These are phyloP conservation scores for Abelmoschus esculentus DNA, from an alignment of 345 rosid genomes.

Conservation along the genomic window DNA sequence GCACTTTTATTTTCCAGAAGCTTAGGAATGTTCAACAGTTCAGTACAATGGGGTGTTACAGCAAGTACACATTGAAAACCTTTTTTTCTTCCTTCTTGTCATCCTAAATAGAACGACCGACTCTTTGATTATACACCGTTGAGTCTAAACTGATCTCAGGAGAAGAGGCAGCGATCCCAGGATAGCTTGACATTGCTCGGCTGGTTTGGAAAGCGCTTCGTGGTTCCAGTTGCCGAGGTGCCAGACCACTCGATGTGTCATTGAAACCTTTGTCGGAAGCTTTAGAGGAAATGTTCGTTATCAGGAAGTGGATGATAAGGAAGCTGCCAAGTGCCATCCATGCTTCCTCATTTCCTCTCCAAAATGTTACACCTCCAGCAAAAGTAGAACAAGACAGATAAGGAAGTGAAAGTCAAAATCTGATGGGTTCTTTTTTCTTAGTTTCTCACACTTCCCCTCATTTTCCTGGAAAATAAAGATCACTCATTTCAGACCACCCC, in stretches of 20 bases:
- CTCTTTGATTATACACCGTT: conserved; percentile 16
- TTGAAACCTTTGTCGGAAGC: conserved; percentile 39
- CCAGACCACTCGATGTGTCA: conserved; percentile 60
- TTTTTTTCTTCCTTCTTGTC: neutral
- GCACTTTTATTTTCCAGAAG: neutral
- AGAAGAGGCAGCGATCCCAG: conserved; percentile 65
- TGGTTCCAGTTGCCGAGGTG: conserved; percentile 90
- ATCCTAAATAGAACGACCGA: conserved; percentile 9
- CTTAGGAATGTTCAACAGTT: neutral
- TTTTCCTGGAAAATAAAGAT: conserved; percentile 30
- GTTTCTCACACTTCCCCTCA: conserved; percentile 35
- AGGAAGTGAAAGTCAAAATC: conserved; percentile 8
- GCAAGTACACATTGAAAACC: neutral
- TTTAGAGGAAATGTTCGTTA: conserved; percentile 26
- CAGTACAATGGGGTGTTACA: conserved; percentile 11
- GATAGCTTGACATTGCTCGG: conserved; percentile 69
- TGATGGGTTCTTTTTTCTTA: conserved; percentile 11
- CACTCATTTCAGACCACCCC: conserved; percentile 17
- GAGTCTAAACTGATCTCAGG: conserved; percentile 97
- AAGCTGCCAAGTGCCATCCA: conserved; percentile 99
- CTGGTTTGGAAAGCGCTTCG: conserved; percentile 91
- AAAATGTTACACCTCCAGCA: conserved; percentile 31
- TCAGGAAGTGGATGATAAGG: conserved; percentile 97
- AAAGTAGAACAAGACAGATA: conserved; percentile 19
- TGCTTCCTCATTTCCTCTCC: conserved; percentile 68